Base-by-base conservation (phyloP, 257 asterid genomes). In the Paraleonurus japonicus region DNA sequence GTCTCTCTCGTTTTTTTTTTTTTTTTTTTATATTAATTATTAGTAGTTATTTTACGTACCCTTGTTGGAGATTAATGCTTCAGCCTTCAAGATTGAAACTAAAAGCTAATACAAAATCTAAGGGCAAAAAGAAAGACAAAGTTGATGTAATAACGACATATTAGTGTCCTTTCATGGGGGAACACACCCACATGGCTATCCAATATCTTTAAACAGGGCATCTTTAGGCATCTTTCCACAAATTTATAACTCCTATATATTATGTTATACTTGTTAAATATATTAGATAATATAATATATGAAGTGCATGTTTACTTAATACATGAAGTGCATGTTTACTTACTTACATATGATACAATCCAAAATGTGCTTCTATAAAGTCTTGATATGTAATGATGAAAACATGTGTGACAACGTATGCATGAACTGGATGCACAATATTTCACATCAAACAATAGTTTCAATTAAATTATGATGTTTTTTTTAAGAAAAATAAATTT, bases 111-210 rank as follows among this genome's bases (percentile, higher is more conserved):
- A 19, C n/a, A 37, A 57, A 69, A 17, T 57, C 39, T 57, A 57
- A 55, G 54, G 61, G 48, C 58, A 82, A 73, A 73, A 67, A 39
- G 58, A 55, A 79, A 70, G 71, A 70, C 61, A 66, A 68, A 54
- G 23, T 70, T 54, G 54, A 72, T 17, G 23, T 11, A 39, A 60
- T 60, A 48, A 76, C 53, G 79, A 76, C 82, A 76, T 33, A 53
- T 66, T 9, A 45, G 17, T 61, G 86, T 73, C 76, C 60, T 60
- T 73, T 81, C 78, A 57, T 11, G 78, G 81, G 81, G 79, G 81
- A 74, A 76, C 83, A 81, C 75, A 28, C 66, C 65, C 84, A 76
- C 84, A 79, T 82, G 84, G 71, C 1, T 11, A 47, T 76, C 69
- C 72, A 30, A 28, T 47, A 69, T 37, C 16, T 69, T 54, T 35